Percentiles rank a stretch among this genome's conserved stretches.
Evolutionary conservation across 495 filamentous ascomycete species (phyloP).

Genomic region (Rostrohypoxylon terebratum): DNA sequence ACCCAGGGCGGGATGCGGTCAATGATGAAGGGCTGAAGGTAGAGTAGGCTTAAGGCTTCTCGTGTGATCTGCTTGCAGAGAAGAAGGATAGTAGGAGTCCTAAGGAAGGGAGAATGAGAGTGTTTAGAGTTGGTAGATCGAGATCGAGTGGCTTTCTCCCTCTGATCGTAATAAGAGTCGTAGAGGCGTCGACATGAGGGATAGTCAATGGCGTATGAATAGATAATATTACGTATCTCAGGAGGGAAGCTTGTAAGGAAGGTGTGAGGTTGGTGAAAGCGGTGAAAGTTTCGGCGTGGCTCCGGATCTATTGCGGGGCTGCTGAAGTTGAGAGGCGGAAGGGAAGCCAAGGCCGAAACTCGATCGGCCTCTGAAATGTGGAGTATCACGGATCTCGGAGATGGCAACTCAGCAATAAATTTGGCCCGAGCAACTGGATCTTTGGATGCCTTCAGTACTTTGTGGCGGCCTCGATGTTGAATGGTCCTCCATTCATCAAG

Average conservation of each 20-base stretch:
- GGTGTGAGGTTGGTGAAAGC: conserved; percentile 11
- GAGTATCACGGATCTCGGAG: conserved; percentile 27
- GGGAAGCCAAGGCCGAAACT: conserved; percentile 30
- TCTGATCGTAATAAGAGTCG: conserved; percentile 46
- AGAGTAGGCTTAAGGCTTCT: conserved; percentile 47
- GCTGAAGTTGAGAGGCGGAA: conserved; percentile 40
- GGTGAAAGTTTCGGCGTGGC: background rate
- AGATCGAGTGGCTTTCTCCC: conserved; percentile 38
- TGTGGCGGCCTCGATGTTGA: conserved; percentile 43
- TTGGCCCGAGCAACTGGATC: conserved; percentile 38
- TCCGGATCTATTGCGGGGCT: conserved; percentile 16
- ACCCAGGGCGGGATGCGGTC: conserved; percentile 56
- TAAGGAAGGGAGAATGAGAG: conserved; percentile 35
- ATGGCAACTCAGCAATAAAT: conserved; percentile 42
- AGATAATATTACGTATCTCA: conserved; percentile 53
- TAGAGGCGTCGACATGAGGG: conserved; percentile 48
- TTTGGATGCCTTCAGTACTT: conserved; percentile 41
- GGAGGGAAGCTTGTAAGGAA: conserved; percentile 48
- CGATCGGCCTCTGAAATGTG: conserved; percentile 40
- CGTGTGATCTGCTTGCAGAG: conserved; percentile 53
- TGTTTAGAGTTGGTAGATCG: conserved; percentile 21
- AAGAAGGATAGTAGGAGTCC: conserved; percentile 51
- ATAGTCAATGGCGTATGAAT: conserved; percentile 44
- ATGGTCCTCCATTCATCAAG: conserved; percentile 42
- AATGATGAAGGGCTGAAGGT: conserved; percentile 45